These are phyloP conservation scores for Mortierella polycephala DNA, from an alignment of 371 early-diverging fungal species.

Conservation along the genomic window DNA sequence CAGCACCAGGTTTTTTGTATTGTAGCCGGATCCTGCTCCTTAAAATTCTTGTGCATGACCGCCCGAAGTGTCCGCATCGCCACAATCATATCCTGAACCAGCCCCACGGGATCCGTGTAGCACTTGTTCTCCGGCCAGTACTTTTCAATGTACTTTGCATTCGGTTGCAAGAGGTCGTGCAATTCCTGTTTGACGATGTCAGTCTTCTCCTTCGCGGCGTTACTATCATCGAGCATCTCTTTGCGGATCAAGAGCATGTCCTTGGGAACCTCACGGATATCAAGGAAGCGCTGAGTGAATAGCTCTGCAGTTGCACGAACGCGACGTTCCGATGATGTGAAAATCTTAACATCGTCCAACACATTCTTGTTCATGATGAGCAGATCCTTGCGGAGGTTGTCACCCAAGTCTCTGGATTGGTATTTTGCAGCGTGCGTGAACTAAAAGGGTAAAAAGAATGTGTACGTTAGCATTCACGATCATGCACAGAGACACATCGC, in stretches of 20 bases:
- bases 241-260: slow-evolving; percentile 78
- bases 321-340: slow-evolving; percentile 88
- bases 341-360: slow-evolving; percentile 89
- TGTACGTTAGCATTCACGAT: neutral
- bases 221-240: slow-evolving; percentile 94
- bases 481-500: neutral
- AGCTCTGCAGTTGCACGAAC: slow-evolving; percentile 90
- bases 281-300: slow-evolving; percentile 82
- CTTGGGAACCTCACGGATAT: slow-evolving; percentile 65
- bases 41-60: slow-evolving; percentile 84
- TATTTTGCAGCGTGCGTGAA: slow-evolving; percentile 96
- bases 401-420: slow-evolving; percentile 93
- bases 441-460: slow-evolving; percentile 33
- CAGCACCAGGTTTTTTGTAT: slow-evolving; percentile 85
- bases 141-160: slow-evolving; percentile 56
- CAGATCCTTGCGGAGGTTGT: slow-evolving; percentile 93
- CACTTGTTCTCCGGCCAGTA: slow-evolving; percentile 62
- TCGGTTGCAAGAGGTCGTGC: slow-evolving; percentile 59
- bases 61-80: slow-evolving; percentile 74
- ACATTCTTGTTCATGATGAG: slow-evolving; percentile 85
- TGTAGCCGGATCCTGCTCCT: slow-evolving; percentile 60
- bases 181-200: slow-evolving; percentile 87
- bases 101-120: slow-evolving; percentile 69
- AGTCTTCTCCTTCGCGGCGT: slow-evolving; percentile 93
- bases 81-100: slow-evolving; percentile 77